Base-by-base conservation (phyloP, 2,329 filamentous ascomycete species). In the Phialophora chinensis region DNA sequence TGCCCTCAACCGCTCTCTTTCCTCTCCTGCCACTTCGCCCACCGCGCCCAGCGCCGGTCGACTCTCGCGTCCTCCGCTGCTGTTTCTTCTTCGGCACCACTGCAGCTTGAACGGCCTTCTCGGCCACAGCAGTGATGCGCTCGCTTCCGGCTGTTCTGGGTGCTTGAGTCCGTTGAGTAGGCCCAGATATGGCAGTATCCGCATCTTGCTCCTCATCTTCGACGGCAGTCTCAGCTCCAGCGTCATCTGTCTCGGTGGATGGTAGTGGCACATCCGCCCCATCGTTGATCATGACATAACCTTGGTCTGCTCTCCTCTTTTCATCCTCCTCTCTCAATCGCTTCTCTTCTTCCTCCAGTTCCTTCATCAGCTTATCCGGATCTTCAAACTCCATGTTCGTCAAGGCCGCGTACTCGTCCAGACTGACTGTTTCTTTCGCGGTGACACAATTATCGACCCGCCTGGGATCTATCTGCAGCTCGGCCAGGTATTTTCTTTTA, bases 401-500 rank as follows among this genome's bases (percentile, higher is more conserved):
- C 78, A 83, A 77, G 65, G 79, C 76, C 1, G 80, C 80, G 62
- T 81, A 83, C 20, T 79, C 77, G 12, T 74, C 76, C 54, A 83
- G 75, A 69, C 80, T 77, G 29, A 84, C 78, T 2, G 73, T 66
- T 65, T 83, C 79, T 17, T 77, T 76, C 0, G 81, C 80, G 12
- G 81, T 73, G 3, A 89, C 76, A 0, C 83, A 83, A 5, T 80
- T 77, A 62, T 83, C 84, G 47, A 90, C 82, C 17, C 83, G 76
- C 17, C 81, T 77, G 0, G 85, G 83, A 71, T 88, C 80, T 4
- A 82, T 77, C 27, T 83, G 81, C 74, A 89, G 86, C 75, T 90
- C 87, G 44, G 85, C 84, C 31, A 82, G 83, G 76, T 88, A 90
- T 71, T 90, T 89, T 17, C 83, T 75, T 75, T 90, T 90, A 71